A percentile compares a stretch with the other conserved stretches of the same genome.
Conservation (phyloP, 2,329 filamentous ascomycete genomes). For the Sporothrix dimorphospora region DNA sequence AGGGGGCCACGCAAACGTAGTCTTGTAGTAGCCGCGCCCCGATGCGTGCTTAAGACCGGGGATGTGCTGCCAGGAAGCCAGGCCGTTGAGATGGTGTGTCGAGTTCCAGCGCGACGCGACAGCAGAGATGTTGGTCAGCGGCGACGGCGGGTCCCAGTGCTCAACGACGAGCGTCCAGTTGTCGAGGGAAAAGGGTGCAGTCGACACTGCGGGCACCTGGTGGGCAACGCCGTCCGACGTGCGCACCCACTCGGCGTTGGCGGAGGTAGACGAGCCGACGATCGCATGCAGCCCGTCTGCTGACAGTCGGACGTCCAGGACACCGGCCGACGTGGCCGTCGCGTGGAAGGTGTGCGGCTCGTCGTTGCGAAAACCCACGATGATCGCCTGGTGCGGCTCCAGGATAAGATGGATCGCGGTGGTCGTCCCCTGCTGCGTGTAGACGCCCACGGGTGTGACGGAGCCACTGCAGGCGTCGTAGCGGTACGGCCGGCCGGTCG, state of each 20-base stretch:
- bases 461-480: background rate
- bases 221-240: background rate
- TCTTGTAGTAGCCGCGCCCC: conserved; percentile 1
- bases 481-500: background rate
- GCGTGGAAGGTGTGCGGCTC: background rate
- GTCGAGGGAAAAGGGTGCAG: background rate
- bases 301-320: background rate
- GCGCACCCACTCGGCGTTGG: background rate
- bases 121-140: background rate
- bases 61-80: conserved; percentile 4
- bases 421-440: background rate
- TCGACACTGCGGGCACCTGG: background rate
- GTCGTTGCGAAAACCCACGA: background rate
- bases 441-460: background rate
- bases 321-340: background rate
- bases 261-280: background rate
- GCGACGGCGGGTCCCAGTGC: conserved; percentile 1
- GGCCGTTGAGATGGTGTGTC: background rate
- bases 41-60: background rate
- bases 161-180: background rate
- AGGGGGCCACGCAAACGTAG: background rate
- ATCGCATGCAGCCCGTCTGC: background rate
- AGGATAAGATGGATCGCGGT: background rate
- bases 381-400: background rate
- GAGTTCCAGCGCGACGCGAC: background rate